phyloP scores from a whole-genome alignment of 208 protist genomes.

The Leishmania gerbilli region DNA sequence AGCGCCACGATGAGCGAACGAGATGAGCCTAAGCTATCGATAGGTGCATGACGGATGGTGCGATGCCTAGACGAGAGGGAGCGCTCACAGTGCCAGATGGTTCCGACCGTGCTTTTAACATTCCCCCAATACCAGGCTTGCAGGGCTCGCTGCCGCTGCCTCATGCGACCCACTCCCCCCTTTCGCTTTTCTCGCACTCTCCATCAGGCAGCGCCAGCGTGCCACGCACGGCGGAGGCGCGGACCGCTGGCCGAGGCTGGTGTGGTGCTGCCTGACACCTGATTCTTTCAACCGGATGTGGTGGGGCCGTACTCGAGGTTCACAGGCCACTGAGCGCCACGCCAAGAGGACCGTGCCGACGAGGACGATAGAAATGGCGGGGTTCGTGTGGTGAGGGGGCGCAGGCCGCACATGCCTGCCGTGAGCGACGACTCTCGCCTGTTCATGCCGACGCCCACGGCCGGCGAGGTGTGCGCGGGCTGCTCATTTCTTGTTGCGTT shows the following conservation, averaged over 20 bases:
- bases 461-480: not conserved
- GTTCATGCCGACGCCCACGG: not conserved
- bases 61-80: not conserved
- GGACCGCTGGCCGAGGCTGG: not conserved
- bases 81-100: not conserved
- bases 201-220: not conserved
- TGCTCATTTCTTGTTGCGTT: no score
- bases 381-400: not conserved
- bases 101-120: not conserved
- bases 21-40: not conserved
- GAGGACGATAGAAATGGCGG: not conserved
- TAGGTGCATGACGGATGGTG: not conserved
- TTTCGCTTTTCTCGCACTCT: not conserved
- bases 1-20: not conserved
- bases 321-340: not conserved
- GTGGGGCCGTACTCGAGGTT: constrained; percentile 18
- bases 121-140: not conserved
- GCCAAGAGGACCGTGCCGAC: not conserved
- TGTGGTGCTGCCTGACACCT: not conserved
- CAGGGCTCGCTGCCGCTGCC: not conserved
- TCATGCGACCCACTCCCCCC: not conserved
- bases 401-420: not conserved
- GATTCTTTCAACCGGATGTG: constrained; percentile 2
- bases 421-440: not conserved
- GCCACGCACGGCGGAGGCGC: not conserved